Percentiles rank a stretch among this genome's conserved stretches.
phyloP scores from a whole-genome alignment of 768 basidiomycete genomes.

The Psilocybe cubensis region DNA sequence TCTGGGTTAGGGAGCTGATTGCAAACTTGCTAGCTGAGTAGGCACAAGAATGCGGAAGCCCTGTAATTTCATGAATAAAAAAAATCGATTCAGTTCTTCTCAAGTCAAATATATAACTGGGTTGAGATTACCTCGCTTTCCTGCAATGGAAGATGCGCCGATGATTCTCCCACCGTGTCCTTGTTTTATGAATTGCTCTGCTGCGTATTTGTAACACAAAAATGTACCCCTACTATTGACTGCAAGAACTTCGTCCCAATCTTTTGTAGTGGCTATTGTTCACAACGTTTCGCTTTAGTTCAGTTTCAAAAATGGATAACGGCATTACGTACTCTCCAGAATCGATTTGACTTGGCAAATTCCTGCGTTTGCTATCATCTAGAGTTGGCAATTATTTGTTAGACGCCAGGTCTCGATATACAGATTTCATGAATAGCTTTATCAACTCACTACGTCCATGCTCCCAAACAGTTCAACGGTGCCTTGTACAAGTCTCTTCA shows the following conservation, averaged over 20 bases:
- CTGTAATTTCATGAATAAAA: background rate
- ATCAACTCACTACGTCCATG: constrained; percentile 50
- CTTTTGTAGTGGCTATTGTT: constrained; percentile 36
- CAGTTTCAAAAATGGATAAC: too few relatives aligned
- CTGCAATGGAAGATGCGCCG: constrained; percentile 40
- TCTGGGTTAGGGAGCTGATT: constrained; percentile 39
- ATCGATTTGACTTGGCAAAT: constrained; percentile 23
- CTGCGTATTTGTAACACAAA: constrained; percentile 68
- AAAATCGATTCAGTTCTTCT: background rate
- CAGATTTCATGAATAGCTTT: too few relatives aligned
- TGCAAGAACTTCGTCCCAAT: constrained; percentile 45
- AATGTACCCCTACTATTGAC: constrained; percentile 63
- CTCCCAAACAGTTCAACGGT: constrained; percentile 38
- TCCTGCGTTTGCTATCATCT: constrained; percentile 53
- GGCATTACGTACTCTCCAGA: constrained; percentile 25
- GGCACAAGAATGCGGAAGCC: constrained; percentile 6
- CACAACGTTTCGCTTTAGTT: too few relatives aligned
- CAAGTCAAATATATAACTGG: too few relatives aligned
- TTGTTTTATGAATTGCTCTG: constrained; percentile 62
- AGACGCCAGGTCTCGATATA: too few relatives aligned
- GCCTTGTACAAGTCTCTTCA: constrained; percentile 38
- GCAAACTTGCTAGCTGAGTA: constrained; percentile 42
- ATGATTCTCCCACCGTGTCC: constrained; percentile 60
- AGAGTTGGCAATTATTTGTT: too few relatives aligned
- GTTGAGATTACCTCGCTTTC: constrained; percentile 33